phyloP scores from a whole-genome alignment of 2,329 filamentous ascomycete genomes.

The Clonostachys rosea region DNA sequence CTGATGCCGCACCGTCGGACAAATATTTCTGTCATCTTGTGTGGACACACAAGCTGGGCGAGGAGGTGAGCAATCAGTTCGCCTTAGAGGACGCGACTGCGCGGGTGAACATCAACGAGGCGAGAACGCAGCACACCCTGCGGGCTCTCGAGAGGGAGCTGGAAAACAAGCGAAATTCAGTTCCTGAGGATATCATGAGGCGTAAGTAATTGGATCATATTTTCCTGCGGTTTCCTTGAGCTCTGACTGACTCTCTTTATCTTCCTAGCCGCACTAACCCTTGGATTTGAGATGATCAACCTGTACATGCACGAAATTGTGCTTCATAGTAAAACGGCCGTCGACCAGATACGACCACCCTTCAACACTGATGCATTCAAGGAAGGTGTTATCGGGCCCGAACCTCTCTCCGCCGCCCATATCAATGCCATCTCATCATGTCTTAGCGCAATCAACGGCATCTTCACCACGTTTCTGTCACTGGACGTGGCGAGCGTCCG shows the following conservation, averaged over 20 bases:
- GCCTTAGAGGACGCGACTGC: slow-evolving; percentile 59
- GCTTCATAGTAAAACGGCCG: slow-evolving; percentile 58
- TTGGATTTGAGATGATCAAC: slow-evolving; percentile 61
- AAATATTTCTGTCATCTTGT: slow-evolving; percentile 54
- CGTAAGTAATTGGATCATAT: slow-evolving; percentile 50
- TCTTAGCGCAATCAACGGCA: slow-evolving; percentile 59
- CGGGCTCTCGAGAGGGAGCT: slow-evolving; percentile 62
- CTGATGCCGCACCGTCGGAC: slow-evolving; percentile 52
- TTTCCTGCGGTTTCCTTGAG: background rate
- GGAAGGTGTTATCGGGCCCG: slow-evolving; percentile 31
- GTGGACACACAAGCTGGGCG: slow-evolving; percentile 57
- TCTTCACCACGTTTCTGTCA: slow-evolving; percentile 59
- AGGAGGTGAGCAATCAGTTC: slow-evolving; percentile 65
- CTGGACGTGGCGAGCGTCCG: slow-evolving; percentile 57
- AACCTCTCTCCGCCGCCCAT: slow-evolving; percentile 44
- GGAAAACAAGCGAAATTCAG: slow-evolving; percentile 50
- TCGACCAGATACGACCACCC: slow-evolving; percentile 45
- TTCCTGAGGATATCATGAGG: slow-evolving; percentile 46
- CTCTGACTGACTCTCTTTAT: background rate
- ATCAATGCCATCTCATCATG: slow-evolving; percentile 65
- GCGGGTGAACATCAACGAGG: slow-evolving; percentile 51
- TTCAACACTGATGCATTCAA: slow-evolving; percentile 39
- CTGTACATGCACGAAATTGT: slow-evolving; percentile 75
- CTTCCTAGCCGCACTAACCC: slow-evolving; percentile 49
- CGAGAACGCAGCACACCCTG: slow-evolving; percentile 59